Base-by-base conservation (phyloP, 139 green algal genomes). In the Chlamydomonas applanata region DNA sequence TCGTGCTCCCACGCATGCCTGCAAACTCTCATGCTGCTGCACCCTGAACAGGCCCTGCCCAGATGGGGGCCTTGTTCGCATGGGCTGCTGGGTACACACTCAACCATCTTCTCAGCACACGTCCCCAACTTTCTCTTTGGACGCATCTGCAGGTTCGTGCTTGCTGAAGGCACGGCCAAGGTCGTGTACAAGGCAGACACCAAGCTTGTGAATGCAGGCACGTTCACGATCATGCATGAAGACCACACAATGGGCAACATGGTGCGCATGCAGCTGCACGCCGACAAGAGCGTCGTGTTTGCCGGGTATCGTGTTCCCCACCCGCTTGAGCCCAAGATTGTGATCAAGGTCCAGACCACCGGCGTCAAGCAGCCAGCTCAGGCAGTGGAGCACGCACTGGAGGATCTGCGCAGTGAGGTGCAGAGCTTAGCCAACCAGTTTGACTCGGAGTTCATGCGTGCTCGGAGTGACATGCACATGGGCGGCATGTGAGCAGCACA, bases 221-320 rank as follows among this genome's bases (percentile, higher is more conserved):
- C 86, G 0, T 98, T 97, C 74, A 82, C 77, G 0, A 72, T 98
- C 0, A 86, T 96, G 69, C 83, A 90, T 1, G 95, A 99, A 68
- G 95, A 98, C 75, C 95, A 99, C 84, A 99, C 95, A 1, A 59
- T 98, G 0, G 94, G 95, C 66, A 98, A 98, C 84, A 52, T 97
- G 34, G 24, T 98, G n/a, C 81, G 94, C 25, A 95, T 90, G 86
- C 79, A 86, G 81, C 80, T 94, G 71, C 87, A 91, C 36, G 65
- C 76, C 0, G 88, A 95, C 79, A 82, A 77, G 49, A 61, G 83
- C 7, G 90, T 97, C 0, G 85, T 94, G 11, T 99, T 99, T 81
- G 86, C 94, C 3, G 95, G 95, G 11, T 99, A 99, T 85, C 89
- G 91, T 46, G 89, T 97, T 53, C 95, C 95, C 0, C 95, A 99